These are phyloP conservation scores for Boletus rufocinnamomeus DNA, from an alignment of 768 basidiomycete genomes.

Conservation along the genomic window DNA sequence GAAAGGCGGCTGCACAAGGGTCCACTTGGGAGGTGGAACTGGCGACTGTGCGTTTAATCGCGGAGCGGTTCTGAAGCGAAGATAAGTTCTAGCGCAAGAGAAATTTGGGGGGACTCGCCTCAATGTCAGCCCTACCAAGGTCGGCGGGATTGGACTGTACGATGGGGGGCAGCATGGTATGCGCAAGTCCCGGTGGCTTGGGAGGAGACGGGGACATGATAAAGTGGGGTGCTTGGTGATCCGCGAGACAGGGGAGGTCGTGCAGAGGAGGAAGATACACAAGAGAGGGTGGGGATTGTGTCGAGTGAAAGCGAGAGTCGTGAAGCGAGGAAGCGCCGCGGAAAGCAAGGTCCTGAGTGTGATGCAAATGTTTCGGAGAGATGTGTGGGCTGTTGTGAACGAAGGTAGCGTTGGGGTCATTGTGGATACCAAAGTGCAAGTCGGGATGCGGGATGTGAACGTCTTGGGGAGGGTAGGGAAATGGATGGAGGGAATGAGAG, in stretches of 20 bases:
- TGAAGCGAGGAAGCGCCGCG: conserved; percentile 24
- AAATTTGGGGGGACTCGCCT: conserved; percentile 16
- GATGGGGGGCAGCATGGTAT: conserved; percentile 37
- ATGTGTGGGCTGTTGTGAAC: conserved; percentile 26
- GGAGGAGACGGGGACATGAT: conserved; percentile 22
- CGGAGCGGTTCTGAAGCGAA: conserved; percentile 28
- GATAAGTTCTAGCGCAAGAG: conserved; percentile 14
- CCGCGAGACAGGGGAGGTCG: conserved; percentile 25
- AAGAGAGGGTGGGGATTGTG: conserved; percentile 28
- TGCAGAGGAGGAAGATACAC: conserved; percentile 29
- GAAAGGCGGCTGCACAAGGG: conserved; percentile 46
- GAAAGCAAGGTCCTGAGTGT: conserved; percentile 24
- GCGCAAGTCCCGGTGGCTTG: conserved; percentile 27
- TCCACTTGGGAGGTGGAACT: conserved; percentile 36
- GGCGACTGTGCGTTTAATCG: conserved; percentile 27
- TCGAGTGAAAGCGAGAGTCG: conserved; percentile 32
- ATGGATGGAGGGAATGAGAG: conserved; percentile 22
- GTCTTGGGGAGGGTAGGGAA: conserved; percentile 32
- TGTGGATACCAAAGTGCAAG: conserved; percentile 29
- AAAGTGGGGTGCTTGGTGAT: conserved; percentile 21
- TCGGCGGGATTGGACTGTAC: conserved; percentile 38
- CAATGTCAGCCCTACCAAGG: conserved; percentile 25
- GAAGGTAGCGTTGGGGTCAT: conserved; percentile 21
- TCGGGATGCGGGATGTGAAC: conserved; percentile 30
- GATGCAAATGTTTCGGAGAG: conserved; percentile 33